phyloP scores from a whole-genome alignment of 2,329 filamentous ascomycete genomes.

The Alternaria sp. region DNA sequence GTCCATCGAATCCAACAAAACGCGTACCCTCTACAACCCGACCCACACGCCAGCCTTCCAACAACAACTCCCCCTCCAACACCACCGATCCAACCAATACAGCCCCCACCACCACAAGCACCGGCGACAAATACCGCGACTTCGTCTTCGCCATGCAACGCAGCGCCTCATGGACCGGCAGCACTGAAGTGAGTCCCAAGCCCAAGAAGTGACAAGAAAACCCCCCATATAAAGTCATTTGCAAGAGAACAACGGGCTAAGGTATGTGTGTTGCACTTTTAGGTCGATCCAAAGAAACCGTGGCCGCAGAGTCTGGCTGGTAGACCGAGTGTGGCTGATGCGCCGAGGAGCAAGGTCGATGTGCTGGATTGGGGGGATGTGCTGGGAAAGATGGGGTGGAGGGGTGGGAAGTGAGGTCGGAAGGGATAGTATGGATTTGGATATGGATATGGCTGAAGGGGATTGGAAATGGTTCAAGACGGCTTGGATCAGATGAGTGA shows the following conservation, averaged over 20 bases:
- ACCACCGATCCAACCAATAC: background rate
- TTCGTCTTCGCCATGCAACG: constrained; percentile 20
- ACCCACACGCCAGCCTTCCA: background rate
- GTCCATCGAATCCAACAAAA: background rate
- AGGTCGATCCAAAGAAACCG: constrained; percentile 19
- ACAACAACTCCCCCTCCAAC: background rate
- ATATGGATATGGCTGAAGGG: too few relatives aligned
- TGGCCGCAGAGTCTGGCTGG: constrained; percentile 25
- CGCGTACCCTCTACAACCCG: background rate
- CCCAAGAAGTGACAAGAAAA: background rate
- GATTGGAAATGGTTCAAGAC: background rate
- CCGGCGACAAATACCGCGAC: constrained; percentile 27
- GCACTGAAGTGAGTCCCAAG: constrained; percentile 25
- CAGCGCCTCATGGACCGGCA: constrained; percentile 27
- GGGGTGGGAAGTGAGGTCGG: background rate
- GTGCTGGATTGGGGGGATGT: constrained; percentile 26
- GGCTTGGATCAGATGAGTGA: background rate
- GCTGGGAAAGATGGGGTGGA: constrained; percentile 3
- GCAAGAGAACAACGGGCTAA: constrained; percentile 13
- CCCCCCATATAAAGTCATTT: too few relatives aligned
- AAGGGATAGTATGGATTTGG: too few relatives aligned
- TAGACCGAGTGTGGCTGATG: constrained; percentile 18
- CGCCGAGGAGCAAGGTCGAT: constrained; percentile 20
- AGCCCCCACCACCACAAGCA: background rate
- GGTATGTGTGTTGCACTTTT: background rate